Percentiles rank a stretch among this genome's conserved stretches.
phyloP scores from a whole-genome alignment of 2,329 filamentous ascomycete genomes.

The Trichoderma afroharzianum region DNA sequence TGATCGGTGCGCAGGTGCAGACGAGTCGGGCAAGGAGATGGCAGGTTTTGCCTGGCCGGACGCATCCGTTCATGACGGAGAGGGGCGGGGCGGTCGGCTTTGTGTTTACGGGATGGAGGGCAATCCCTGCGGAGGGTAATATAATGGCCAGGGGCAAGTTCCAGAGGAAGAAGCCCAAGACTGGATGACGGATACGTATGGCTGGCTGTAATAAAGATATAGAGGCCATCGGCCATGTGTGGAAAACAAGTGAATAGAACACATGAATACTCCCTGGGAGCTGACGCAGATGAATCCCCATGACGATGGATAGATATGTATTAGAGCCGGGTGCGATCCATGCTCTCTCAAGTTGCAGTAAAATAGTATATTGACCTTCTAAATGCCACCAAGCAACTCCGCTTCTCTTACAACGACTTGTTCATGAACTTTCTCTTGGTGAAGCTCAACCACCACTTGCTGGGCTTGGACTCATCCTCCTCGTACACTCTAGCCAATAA shows the following conservation, averaged over 20 bases:
- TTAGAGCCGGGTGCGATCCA: background rate
- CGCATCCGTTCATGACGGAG: slow-evolving; percentile 90
- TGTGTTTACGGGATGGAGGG: slow-evolving; percentile 77
- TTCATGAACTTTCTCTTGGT: slow-evolving; percentile 99
- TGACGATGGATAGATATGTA: background rate
- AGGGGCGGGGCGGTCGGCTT: slow-evolving; percentile 87
- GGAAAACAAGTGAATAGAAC: background rate
- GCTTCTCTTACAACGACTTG: slow-evolving; percentile 64
- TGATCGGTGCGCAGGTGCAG: slow-evolving; percentile 78
- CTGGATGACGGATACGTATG: slow-evolving; percentile 9
- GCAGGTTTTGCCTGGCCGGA: slow-evolving; percentile 89
- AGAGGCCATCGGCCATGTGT: background rate
- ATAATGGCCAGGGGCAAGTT: slow-evolving; percentile 80
- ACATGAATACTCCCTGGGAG: background rate
- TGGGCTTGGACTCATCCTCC: slow-evolving; percentile 67
- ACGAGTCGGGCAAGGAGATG: slow-evolving; percentile 73
- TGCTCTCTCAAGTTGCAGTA: background rate
- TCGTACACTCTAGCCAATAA: slow-evolving; percentile 85
- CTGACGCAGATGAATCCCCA: background rate
- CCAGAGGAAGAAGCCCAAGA: slow-evolving; percentile 56
- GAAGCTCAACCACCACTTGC: slow-evolving; percentile 97
- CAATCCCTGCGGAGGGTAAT: slow-evolving; percentile 72
- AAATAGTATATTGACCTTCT: background rate
- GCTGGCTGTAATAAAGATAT: background rate
- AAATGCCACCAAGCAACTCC: background rate